Conservation (phyloP, 2,329 filamentous ascomycete genomes). For the Penicillium janthinellum region DNA sequence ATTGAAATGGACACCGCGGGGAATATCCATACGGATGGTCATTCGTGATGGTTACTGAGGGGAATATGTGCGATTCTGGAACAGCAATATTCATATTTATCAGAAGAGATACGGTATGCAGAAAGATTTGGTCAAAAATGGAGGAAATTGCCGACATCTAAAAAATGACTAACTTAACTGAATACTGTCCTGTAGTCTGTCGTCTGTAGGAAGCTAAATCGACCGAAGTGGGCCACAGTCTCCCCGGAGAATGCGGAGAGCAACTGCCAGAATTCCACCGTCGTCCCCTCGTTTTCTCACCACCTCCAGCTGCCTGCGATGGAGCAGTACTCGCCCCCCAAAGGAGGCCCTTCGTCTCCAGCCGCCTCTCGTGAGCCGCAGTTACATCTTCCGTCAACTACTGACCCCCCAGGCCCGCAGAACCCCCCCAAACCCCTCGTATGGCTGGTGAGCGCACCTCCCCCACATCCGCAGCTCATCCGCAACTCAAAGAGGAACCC, state of each 20-base stretch:
- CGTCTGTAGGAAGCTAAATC: too few relatives aligned
- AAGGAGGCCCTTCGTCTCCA: slow-evolving; percentile 28
- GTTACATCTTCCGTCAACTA: slow-evolving; percentile 74
- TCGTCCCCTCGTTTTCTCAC: slow-evolving; percentile 4
- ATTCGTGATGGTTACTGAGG: too few relatives aligned
- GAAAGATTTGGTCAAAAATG: too few relatives aligned
- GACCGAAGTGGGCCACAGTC: not conserved
- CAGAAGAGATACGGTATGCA: too few relatives aligned
- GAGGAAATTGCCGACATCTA: too few relatives aligned
- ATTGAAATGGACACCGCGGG: not conserved
- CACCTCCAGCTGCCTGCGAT: slow-evolving; percentile 16
- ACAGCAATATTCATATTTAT: too few relatives aligned
- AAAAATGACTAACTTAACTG: too few relatives aligned
- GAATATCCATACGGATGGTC: too few relatives aligned
- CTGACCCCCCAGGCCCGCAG: slow-evolving; percentile 75
- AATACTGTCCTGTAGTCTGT: too few relatives aligned
- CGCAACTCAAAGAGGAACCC: not conserved
- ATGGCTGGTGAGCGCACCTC: slow-evolving; percentile 72
- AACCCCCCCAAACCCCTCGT: slow-evolving; percentile 74
- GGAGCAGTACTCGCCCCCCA: slow-evolving; percentile 33
- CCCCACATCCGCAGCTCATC: not conserved
- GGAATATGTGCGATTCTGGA: too few relatives aligned
- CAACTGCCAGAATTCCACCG: slow-evolving; percentile 10
- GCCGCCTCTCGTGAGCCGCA: slow-evolving; percentile 41
- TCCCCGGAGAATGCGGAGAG: slow-evolving; percentile 29